These are phyloP conservation scores for Polysphondylium violaceum DNA, from an alignment of 78 protist genomes.

Conservation along the genomic window DNA sequence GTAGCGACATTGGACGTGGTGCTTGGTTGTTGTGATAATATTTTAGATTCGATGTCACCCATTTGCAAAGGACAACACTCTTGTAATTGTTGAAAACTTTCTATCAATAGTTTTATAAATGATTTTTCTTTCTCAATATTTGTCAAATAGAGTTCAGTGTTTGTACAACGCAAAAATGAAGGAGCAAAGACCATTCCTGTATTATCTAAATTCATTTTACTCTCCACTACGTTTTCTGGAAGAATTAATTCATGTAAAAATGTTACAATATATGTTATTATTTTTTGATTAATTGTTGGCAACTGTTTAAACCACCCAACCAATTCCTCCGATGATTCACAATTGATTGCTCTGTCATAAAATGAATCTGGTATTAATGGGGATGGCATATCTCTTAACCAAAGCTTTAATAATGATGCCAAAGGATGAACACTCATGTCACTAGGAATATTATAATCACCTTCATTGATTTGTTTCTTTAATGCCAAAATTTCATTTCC, in stretches of 20 bases:
- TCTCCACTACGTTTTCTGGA: slow-evolving; percentile 7
- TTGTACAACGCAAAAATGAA: slow-evolving; percentile 58
- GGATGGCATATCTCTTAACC: slow-evolving; percentile 73
- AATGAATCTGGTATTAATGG: slow-evolving; percentile 66
- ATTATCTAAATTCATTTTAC: slow-evolving; percentile 67
- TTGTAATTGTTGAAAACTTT: background rate
- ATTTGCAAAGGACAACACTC: slow-evolving; percentile 24
- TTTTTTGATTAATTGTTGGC: slow-evolving; percentile 34
- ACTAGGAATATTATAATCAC: slow-evolving; percentile 25
- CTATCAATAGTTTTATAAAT: slow-evolving; percentile 33
- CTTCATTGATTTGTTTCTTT: slow-evolving; percentile 25
- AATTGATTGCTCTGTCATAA: slow-evolving; percentile 46
- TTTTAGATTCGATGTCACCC: slow-evolving; percentile 15
- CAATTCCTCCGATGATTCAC: background rate
- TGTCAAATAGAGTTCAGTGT: slow-evolving; percentile 27
- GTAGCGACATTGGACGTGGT: no score
- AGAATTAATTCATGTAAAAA: slow-evolving; percentile 29
- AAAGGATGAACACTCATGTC: slow-evolving; percentile 24
- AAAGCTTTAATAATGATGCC: slow-evolving; percentile 44
- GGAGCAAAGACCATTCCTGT: slow-evolving; percentile 76
- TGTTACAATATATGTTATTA: slow-evolving; percentile 15
- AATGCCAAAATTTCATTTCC: background rate
- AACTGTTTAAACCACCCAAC: slow-evolving; percentile 12
- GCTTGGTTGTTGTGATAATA: no score
- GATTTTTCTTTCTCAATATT: slow-evolving; percentile 50